Base-by-base conservation (phyloP, 192 early-diverging fungal genomes). In the Paraglomus brasilianum region DNA sequence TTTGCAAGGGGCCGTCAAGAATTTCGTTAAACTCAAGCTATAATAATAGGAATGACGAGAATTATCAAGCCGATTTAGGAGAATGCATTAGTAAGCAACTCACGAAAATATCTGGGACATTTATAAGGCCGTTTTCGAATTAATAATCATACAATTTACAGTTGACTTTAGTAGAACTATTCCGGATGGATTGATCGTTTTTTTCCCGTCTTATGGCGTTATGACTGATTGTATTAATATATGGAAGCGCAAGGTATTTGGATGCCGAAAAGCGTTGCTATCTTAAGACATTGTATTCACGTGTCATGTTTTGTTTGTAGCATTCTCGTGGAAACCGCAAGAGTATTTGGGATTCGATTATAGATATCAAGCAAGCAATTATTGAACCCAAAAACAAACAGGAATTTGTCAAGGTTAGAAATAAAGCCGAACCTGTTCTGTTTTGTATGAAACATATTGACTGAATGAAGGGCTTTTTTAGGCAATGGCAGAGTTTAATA, bases 121-220 rank as follows among this genome's bases (percentile, higher is more conserved):
- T 30, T 30, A 50, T 72, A 65, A n/a, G 11, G 74, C 51, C 15
- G 7, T 7, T 11, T 55, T n/a, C n/a, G 21, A 7, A 8, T 22
- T n/a, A 11, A 21, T 59, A 19, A 30, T n/a, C 30, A 8, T 40
- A 10, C 71, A n/a, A 24, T 67, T 5, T 9, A 19, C 22, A 69
- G 74, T 72, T n/a, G 80, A 85, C 51, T 80, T 79, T 58, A 52
- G 51, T 10, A 47, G 68, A 46, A 50, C 81, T 13, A 61, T 83
- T 30, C 85, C 85, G 5, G 80, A 82, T 53, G 85, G 85, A 0
- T 38, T 86, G 4, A 65, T 86, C n/a, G 75, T 77, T 10, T 86
- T 86, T 58, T 86, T 86, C 57, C 76, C 83, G 8, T 77, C 76
- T 0, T 86, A 86, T 65, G 47, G 42, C 0, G 56, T 71, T 9